Conservation (phyloP, 495 filamentous ascomycete genomes). For the Talaromyces borbonicus region DNA sequence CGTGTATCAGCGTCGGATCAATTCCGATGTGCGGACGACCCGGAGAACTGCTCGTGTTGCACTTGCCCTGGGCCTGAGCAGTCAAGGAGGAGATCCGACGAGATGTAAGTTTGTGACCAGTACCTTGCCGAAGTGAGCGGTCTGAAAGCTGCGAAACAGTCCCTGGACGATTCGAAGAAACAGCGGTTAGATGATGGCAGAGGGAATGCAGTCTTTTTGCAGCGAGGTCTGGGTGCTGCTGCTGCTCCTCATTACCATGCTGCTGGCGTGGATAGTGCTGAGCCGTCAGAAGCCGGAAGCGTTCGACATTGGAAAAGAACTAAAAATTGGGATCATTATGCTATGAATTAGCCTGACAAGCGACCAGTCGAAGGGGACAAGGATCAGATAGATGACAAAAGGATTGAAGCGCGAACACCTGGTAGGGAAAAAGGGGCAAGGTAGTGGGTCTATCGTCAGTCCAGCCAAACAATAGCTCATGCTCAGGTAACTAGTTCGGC, state of each 20-base stretch:
- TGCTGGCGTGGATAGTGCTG: slow-evolving; percentile 5
- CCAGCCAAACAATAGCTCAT: neutral
- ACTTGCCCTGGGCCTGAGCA: no score
- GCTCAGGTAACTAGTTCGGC: neutral
- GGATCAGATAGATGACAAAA: neutral
- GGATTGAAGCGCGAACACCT: no score
- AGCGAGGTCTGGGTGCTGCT: neutral
- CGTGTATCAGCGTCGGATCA: slow-evolving; percentile 32
- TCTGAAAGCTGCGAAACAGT: slow-evolving; percentile 8
- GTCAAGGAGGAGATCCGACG: slow-evolving; percentile 7
- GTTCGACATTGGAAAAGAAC: slow-evolving; percentile 36
- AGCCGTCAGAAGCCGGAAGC: slow-evolving; percentile 14
- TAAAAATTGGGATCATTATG: slow-evolving; percentile 9
- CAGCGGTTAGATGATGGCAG: neutral
- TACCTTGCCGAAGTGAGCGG: neutral
- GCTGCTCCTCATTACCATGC: no score
- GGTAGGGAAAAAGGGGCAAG: slow-evolving; percentile 2
- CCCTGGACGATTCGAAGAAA: slow-evolving; percentile 23
- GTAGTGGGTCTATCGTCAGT: neutral
- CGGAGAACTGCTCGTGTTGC: slow-evolving; percentile 2
- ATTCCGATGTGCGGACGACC: slow-evolving; percentile 20
- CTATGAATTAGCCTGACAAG: neutral
- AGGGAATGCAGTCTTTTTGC: neutral
- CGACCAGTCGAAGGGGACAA: neutral
- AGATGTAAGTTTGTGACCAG: slow-evolving; percentile 6